These are phyloP conservation scores for Brettanomyces sp. DNA, from an alignment of 805 yeast genomes.

Conservation along the genomic window DNA sequence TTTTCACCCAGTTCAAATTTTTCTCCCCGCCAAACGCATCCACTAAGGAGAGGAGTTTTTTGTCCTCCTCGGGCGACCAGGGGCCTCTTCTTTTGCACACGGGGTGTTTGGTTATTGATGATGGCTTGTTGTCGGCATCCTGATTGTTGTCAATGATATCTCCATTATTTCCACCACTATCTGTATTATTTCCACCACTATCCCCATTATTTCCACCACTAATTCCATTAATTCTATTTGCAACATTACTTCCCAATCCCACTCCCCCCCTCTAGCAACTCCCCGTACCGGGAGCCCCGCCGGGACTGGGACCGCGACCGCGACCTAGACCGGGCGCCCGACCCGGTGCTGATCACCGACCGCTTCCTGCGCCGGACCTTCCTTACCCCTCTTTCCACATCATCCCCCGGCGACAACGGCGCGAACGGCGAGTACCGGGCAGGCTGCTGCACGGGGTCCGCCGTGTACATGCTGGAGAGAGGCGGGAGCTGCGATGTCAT, in stretches of 20 bases:
- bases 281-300: background rate
- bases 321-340: background rate
- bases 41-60: slow-evolving; percentile 59
- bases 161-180: too few relatives aligned
- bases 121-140: too few relatives aligned
- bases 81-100: slow-evolving; percentile 53
- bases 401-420: background rate
- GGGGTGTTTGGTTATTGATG: background rate
- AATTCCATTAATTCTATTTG: background rate
- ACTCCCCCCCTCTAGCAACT: background rate
- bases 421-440: too few relatives aligned
- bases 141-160: too few relatives aligned
- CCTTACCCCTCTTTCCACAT: background rate
- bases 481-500: too few relatives aligned
- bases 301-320: background rate
- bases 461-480: too few relatives aligned
- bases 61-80: slow-evolving; percentile 84
- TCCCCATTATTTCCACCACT: background rate
- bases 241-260: background rate
- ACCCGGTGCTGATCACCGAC: too few relatives aligned
- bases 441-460: too few relatives aligned
- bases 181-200: too few relatives aligned
- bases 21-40: slow-evolving; percentile 59
- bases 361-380: background rate
- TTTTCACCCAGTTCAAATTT: slow-evolving; percentile 69